Evolutionary conservation across 768 basidiomycete species (phyloP).

Genomic region (Termitomyces titanicus): DNA sequence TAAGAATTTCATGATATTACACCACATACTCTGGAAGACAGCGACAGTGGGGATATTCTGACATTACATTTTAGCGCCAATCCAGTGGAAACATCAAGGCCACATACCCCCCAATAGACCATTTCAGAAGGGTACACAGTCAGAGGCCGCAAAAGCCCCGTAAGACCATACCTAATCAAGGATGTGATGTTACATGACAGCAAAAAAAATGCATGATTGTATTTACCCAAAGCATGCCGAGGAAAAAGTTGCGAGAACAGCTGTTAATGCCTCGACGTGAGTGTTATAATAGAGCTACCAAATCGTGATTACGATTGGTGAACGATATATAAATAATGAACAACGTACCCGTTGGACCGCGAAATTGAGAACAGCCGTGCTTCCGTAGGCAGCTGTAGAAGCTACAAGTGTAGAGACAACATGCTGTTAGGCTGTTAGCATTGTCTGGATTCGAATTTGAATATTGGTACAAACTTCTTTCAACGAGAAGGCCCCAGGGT

Average conservation of each 20-base stretch:
- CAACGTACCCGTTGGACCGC: constrained; percentile 50
- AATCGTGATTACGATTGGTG: background rate
- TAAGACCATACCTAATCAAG: constrained; percentile 48
- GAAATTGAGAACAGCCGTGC: constrained; percentile 55
- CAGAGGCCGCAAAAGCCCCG: constrained; percentile 54
- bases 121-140: constrained; percentile 61
- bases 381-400: constrained; percentile 51
- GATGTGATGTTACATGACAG: background rate
- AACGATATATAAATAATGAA: background rate
- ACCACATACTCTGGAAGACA: constrained; percentile 49
- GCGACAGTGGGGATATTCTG: constrained; percentile 57
- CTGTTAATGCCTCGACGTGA: constrained; percentile 49
- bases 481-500: constrained; percentile 53
- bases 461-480: constrained; percentile 45
- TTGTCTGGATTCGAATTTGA: background rate
- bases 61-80: background rate
- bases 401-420: constrained; percentile 54
- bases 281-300: constrained; percentile 56
- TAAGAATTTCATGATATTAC: background rate
- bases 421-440: constrained; percentile 35
- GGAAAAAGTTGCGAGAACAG: constrained; percentile 59
- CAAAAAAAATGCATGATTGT: background rate
- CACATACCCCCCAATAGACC: constrained; percentile 55
- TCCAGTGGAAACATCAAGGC: background rate
- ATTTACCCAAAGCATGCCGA: constrained; percentile 59